Percentiles rank a stretch among this genome's conserved stretches.
Conservation (phyloP, 139 green algal species). For the Cymbomonas tetramitiformis region DNA sequence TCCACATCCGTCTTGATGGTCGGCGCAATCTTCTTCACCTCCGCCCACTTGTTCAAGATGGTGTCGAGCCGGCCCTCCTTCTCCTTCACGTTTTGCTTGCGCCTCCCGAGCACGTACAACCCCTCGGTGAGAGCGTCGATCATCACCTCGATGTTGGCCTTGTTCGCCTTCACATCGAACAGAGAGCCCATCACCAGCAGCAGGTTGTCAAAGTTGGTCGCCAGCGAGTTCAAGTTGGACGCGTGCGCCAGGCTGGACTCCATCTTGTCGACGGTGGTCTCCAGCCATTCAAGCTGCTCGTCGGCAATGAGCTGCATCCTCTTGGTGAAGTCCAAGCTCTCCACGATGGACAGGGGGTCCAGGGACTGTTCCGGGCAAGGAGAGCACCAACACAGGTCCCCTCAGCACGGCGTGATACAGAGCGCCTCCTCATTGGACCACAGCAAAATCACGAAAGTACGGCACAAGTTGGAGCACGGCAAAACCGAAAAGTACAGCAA, state of each 20-base stretch:
- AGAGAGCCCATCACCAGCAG: slow-evolving; percentile 62
- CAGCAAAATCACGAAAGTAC: too few species aligned
- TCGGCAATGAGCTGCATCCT: slow-evolving; percentile 1
- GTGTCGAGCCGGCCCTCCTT: background rate
- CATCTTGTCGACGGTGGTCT: background rate
- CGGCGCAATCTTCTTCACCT: slow-evolving; percentile 35
- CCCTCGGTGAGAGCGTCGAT: slow-evolving; percentile 4
- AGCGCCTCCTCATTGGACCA: too few species aligned
- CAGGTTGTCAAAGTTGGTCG: slow-evolving; percentile 42
- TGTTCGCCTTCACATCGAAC: slow-evolving; percentile 29
- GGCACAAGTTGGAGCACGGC: too few species aligned
- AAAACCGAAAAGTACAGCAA: too few species aligned
- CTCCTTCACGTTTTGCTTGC: background rate
- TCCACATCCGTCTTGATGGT: slow-evolving; percentile 12
- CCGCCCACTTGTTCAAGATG: slow-evolving; percentile 22
- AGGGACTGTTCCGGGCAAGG: too few species aligned
- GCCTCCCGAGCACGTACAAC: background rate
- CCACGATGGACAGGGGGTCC: background rate
- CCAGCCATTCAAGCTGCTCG: slow-evolving; percentile 1
- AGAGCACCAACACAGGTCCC: too few species aligned
- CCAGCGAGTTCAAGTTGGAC: background rate
- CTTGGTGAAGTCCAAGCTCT: slow-evolving; percentile 5
- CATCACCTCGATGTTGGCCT: slow-evolving; percentile 10
- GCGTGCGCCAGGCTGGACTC: background rate
- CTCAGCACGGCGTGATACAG: too few species aligned